Conservation (phyloP, 2,329 filamentous ascomycete genomes). For the Seiridium cupressi region DNA sequence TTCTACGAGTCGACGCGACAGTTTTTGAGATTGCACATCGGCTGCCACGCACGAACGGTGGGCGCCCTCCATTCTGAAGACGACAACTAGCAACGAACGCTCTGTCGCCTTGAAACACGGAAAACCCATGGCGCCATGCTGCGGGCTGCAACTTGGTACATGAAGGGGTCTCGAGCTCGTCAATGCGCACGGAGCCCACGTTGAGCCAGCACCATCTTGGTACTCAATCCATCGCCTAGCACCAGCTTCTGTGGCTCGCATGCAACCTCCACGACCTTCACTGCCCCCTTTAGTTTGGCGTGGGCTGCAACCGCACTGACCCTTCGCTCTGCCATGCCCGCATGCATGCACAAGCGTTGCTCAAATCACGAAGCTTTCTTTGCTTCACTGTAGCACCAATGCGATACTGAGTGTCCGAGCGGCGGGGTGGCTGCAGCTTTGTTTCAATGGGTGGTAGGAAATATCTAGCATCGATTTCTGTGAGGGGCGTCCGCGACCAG, state of each 20-base stretch:
- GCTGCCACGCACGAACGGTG: neutral
- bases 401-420: neutral
- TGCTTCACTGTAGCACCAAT: neutral
- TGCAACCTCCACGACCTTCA: neutral
- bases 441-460: neutral
- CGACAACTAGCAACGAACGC: too few species aligned
- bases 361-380: neutral
- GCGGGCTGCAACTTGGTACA: neutral
- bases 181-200: neutral
- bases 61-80: neutral
- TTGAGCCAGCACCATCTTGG: neutral
- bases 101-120: neutral
- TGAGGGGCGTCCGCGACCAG: too few species aligned
- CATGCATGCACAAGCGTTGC: neutral
- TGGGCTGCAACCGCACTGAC: slow-evolving; percentile 5
- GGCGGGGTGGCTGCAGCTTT: neutral
- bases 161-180: neutral
- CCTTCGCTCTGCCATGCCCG: neutral
- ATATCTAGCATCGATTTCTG: too few species aligned
- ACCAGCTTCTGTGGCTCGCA: neutral
- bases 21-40: neutral
- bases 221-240: neutral
- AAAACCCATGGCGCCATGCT: neutral
- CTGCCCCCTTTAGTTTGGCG: neutral
- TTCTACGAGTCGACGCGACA: neutral